Conservation (phyloP, 768 basidiomycete genomes). For the Amanita rimosa region DNA sequence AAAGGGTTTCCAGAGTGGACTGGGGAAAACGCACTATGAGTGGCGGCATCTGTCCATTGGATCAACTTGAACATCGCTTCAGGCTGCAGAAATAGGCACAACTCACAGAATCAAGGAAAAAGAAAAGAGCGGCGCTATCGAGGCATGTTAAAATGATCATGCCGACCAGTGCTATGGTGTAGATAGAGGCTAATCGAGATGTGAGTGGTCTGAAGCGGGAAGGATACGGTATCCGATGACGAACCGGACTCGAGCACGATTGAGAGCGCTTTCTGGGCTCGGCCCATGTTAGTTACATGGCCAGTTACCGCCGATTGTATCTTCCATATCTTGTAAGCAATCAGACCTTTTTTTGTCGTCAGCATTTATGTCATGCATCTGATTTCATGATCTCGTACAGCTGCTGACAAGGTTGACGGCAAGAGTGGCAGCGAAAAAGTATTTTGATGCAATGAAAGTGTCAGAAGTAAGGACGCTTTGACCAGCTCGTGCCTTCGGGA, state of each 20-base stretch:
- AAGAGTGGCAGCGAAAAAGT: slow-evolving; percentile 3
- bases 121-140: neutral
- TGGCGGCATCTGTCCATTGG: neutral
- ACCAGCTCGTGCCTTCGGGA: neutral
- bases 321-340: neutral
- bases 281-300: neutral
- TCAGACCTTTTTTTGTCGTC: neutral
- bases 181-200: neutral
- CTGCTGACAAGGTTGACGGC: slow-evolving; percentile 4
- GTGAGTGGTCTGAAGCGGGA: neutral
- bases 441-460: neutral
- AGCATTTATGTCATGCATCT: too few relatives aligned
- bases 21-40: slow-evolving; percentile 1
- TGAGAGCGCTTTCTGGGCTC: neutral
- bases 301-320: slow-evolving; percentile 1
- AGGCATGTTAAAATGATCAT: neutral
- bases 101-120: slow-evolving; percentile 5
- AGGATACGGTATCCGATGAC: neutral
- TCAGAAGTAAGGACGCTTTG: neutral
- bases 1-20: too few relatives aligned
- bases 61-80: neutral
- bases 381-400: neutral
- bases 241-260: slow-evolving; percentile 4
- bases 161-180: neutral
- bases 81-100: neutral